phyloP scores from a whole-genome alignment of 2,329 filamentous ascomycete genomes.

The Nemania serpens region DNA sequence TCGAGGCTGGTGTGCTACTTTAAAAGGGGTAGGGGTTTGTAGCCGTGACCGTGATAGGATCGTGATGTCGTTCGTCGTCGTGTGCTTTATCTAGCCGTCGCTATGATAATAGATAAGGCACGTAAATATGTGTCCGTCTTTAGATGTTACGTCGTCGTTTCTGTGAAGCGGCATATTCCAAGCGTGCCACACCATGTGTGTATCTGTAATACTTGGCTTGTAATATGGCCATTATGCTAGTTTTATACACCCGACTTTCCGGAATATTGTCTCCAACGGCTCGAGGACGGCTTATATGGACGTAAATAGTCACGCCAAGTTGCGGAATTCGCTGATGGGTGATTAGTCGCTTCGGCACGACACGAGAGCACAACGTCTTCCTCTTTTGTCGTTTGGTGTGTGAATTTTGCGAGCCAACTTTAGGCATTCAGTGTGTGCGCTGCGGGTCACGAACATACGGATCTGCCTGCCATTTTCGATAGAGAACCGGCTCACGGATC shows the following conservation, averaged over 20 bases:
- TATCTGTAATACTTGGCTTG: background rate
- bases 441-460: conserved; percentile 49
- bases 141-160: background rate
- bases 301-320: too few relatives aligned
- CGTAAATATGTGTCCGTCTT: background rate
- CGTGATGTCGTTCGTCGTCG: too few relatives aligned
- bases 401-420: too few relatives aligned
- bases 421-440: conserved; percentile 10
- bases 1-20: background rate
- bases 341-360: too few relatives aligned
- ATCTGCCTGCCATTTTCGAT: conserved; percentile 56
- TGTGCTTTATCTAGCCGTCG: background rate
- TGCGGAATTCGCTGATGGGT: too few relatives aligned
- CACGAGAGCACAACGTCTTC: too few relatives aligned
- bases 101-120: background rate
- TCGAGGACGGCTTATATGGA: too few relatives aligned
- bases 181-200: background rate
- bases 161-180: background rate
- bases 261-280: too few relatives aligned
- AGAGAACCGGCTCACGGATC: conserved; percentile 55
- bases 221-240: background rate
- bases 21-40: background rate
- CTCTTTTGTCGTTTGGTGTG: too few relatives aligned
- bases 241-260: background rate
- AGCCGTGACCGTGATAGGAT: background rate